Percentiles rank a stretch among this genome's conserved stretches.
These are phyloP conservation scores for Talaromyces sp. DNA, from an alignment of 2,329 filamentous ascomycete species.

Conservation along the genomic window DNA sequence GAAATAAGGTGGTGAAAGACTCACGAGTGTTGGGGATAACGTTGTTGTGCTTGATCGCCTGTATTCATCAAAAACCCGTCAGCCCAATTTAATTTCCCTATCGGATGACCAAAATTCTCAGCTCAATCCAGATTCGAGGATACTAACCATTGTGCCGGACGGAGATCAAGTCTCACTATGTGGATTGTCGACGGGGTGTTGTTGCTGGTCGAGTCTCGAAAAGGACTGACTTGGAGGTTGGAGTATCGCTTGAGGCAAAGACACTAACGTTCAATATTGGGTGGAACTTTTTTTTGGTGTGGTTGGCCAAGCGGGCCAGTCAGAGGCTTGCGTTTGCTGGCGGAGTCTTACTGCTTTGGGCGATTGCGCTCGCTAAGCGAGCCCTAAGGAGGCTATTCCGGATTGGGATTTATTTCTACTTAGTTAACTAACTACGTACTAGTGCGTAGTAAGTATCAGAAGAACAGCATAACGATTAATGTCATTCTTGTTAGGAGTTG, in stretches of 20 bases:
- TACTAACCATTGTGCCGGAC: constrained; percentile 49
- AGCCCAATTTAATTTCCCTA: not conserved
- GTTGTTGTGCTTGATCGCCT: constrained; percentile 99
- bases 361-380: constrained; percentile 42
- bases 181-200: constrained; percentile 41
- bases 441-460: no score
- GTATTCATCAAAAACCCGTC: constrained; percentile 20
- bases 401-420: no score
- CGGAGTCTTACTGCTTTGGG: no score
- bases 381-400: constrained; percentile 29
- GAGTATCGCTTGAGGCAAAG: not conserved
- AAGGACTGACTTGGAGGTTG: constrained; percentile 18
- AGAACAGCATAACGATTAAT: no score
- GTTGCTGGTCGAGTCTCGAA: constrained; percentile 45
- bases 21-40: constrained; percentile 93
- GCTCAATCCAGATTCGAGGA: constrained; percentile 1
- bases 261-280: constrained; percentile 24
- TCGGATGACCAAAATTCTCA: no score
- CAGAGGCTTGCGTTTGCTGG: not conserved
- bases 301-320: constrained; percentile 26
- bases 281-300: constrained; percentile 40
- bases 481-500: no score
- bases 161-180: constrained; percentile 47
- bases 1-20: constrained; percentile 31
- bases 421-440: no score